Percentiles rank a stretch among this genome's conserved stretches.
Conservation (phyloP, 768 basidiomycete species). For the Trametes cingulata region DNA sequence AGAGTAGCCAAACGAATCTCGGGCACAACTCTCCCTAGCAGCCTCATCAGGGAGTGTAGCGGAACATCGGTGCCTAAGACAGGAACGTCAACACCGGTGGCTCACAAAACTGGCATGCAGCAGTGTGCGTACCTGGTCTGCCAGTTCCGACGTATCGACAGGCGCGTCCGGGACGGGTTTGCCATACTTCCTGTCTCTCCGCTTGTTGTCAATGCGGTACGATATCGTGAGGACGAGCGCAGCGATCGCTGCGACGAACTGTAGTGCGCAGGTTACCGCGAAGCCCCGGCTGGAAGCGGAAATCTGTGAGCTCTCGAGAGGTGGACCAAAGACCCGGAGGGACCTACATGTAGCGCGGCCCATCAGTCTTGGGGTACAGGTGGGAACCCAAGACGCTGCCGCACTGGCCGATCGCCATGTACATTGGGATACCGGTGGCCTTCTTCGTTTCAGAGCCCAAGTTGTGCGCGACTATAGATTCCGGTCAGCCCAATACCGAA, state of each 20-base stretch:
- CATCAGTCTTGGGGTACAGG: slow-evolving; percentile 63
- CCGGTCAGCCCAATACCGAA: not conserved
- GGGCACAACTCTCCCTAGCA: not conserved
- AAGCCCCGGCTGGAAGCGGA: slow-evolving; percentile 11
- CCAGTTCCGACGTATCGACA: slow-evolving; percentile 29
- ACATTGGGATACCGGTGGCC: slow-evolving; percentile 74
- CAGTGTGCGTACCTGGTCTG: slow-evolving; percentile 25
- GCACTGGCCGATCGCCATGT: slow-evolving; percentile 80
- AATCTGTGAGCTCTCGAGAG: not conserved
- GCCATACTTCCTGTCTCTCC: slow-evolving; percentile 29
- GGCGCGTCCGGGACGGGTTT: slow-evolving; percentile 24
- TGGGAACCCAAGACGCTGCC: slow-evolving; percentile 78
- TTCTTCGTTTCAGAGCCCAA: slow-evolving; percentile 78
- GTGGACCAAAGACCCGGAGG: not conserved
- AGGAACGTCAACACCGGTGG: not conserved
- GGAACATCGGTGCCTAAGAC: slow-evolving; percentile 25
- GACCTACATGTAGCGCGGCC: slow-evolving; percentile 65
- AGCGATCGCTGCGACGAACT: slow-evolving; percentile 57
- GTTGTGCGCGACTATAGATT: slow-evolving; percentile 62
- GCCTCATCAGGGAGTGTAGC: slow-evolving; percentile 20
- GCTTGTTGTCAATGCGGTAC: slow-evolving; percentile 55
- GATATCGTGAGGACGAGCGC: slow-evolving; percentile 58
- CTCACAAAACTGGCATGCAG: not conserved
- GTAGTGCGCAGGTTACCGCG: slow-evolving; percentile 50
- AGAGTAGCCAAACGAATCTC: too few species aligned